phyloP scores from a whole-genome alignment of 2,329 filamentous ascomycete species.

The Aspergillus luchuensis region DNA sequence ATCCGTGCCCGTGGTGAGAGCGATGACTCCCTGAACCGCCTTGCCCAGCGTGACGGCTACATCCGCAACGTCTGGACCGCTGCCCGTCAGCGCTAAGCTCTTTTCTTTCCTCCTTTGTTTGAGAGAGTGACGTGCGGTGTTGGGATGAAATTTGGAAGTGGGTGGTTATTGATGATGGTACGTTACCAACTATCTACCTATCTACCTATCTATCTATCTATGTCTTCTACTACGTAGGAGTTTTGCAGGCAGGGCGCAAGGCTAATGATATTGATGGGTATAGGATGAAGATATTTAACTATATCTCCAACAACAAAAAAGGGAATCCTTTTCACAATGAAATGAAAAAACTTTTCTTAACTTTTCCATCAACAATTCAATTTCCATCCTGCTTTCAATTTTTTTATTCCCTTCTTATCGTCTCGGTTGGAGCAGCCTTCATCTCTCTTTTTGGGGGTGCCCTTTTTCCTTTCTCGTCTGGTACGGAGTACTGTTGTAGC shows the following conservation, averaged over 20 bases:
- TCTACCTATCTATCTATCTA: neutral
- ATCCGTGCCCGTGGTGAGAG: conserved; percentile 97
- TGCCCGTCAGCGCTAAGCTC: conserved; percentile 55
- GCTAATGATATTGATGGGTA: neutral
- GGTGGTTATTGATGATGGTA: neutral
- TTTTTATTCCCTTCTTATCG: neutral
- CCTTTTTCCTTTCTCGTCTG: too few relatives aligned
- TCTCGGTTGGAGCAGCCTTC: too few relatives aligned
- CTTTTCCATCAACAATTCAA: conserved; percentile 4
- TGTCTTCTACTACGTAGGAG: neutral
- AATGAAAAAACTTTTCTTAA: conserved; percentile 8
- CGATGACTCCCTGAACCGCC: conserved; percentile 93
- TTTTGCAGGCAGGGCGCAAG: rapidly evolving
- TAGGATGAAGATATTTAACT: neutral
- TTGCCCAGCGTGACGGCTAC: conserved; percentile 93
- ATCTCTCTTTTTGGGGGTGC: too few relatives aligned
- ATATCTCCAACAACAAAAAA: neutral
- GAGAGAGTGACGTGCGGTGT: conserved; percentile 18
- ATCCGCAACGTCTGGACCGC: conserved; percentile 96
- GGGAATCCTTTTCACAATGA: neutral
- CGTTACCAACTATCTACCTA: neutral
- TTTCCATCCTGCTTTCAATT: neutral
- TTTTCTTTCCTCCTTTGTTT: too few relatives aligned
- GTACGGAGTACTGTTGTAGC: too few relatives aligned
- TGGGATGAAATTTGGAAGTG: neutral